Evolutionary conservation across 2,329 filamentous ascomycete genomes (phyloP).

Genomic region (Apiospora pterosperma): DNA sequence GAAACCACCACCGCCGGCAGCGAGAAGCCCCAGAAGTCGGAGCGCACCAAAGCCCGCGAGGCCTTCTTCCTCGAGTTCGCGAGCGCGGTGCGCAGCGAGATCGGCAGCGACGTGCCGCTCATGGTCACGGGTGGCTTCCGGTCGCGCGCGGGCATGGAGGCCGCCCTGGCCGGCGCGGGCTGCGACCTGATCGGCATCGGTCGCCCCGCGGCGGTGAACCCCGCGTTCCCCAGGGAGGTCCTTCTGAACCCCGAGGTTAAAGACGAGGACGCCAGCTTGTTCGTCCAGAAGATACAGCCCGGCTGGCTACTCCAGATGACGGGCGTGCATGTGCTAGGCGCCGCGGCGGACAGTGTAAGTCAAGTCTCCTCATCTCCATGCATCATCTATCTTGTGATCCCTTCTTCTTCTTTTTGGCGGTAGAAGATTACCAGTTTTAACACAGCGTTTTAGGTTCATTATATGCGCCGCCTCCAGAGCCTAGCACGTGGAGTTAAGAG

Average conservation of each 20-base stretch:
- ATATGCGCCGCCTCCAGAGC: background rate
- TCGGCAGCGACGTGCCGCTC: constrained; percentile 30
- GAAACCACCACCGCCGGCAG: background rate
- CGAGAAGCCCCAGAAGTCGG: constrained; percentile 8
- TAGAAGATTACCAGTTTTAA: background rate
- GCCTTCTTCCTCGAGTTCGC: constrained; percentile 67
- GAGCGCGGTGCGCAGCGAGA: constrained; percentile 39
- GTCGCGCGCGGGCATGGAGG: constrained; percentile 21
- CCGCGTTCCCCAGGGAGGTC: constrained; percentile 4
- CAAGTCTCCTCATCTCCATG: background rate
- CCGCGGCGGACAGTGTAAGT: constrained; percentile 10
- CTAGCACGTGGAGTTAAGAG: background rate
- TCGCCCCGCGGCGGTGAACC: constrained; percentile 5
- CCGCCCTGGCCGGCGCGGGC: constrained; percentile 5
- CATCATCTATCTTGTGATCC: background rate
- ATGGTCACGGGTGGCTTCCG: constrained; percentile 60
- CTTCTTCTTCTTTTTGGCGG: background rate
- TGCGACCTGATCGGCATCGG: constrained; percentile 11
- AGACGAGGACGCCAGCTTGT: constrained; percentile 9
- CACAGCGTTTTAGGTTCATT: background rate
- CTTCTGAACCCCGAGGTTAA: constrained; percentile 7
- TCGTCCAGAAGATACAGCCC: constrained; percentile 6
- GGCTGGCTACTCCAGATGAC: constrained; percentile 4
- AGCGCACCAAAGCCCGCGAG: constrained; percentile 52
- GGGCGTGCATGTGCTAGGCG: constrained; percentile 6